These are phyloP conservation scores for Sungouiella thailandica DNA, from an alignment of 805 yeast genomes.

Conservation along the genomic window DNA sequence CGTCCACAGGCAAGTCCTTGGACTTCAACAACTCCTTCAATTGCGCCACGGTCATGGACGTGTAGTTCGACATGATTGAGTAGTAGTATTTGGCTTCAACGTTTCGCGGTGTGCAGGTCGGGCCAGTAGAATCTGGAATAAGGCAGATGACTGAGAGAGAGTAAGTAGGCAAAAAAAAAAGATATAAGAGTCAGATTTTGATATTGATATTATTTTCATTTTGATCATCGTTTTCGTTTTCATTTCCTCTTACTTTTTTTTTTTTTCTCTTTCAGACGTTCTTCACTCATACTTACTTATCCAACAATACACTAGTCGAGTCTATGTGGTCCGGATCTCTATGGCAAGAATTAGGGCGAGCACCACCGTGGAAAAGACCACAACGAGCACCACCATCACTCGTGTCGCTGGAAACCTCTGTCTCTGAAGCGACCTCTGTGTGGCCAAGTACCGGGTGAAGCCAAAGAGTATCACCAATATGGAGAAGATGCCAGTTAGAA, in stretches of 20 bases:
- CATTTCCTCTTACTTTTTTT: neutral
- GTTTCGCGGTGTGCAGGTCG: too few relatives aligned
- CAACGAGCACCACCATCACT: conserved; percentile 5
- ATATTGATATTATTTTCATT: too few relatives aligned
- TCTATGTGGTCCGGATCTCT: conserved; percentile 4
- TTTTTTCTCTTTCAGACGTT: neutral
- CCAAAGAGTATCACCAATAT: conserved; percentile 5
- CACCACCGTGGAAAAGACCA: conserved; percentile 3
- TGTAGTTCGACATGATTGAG: conserved; percentile 45
- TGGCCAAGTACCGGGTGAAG: conserved; percentile 7
- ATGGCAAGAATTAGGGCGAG: conserved; percentile 9
- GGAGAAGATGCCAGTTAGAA: conserved; percentile 7
- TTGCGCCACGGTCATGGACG: conserved; percentile 76
- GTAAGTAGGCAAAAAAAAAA: too few relatives aligned
- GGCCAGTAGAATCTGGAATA: too few relatives aligned
- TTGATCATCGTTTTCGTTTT: neutral
- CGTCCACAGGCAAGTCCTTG: conserved; percentile 63
- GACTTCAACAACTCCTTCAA: conserved; percentile 70
- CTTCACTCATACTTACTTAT: too few relatives aligned
- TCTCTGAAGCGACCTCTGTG: conserved; percentile 7
- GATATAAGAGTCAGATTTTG: too few relatives aligned
- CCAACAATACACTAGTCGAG: too few relatives aligned
- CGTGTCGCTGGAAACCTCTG: conserved; percentile 11
- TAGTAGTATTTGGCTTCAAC: neutral
- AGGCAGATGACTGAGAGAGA: too few relatives aligned